Percentiles rank a stretch among this genome's conserved stretches.
Conservation (phyloP, 495 filamentous ascomycete species). For the Xylaria grammica region DNA sequence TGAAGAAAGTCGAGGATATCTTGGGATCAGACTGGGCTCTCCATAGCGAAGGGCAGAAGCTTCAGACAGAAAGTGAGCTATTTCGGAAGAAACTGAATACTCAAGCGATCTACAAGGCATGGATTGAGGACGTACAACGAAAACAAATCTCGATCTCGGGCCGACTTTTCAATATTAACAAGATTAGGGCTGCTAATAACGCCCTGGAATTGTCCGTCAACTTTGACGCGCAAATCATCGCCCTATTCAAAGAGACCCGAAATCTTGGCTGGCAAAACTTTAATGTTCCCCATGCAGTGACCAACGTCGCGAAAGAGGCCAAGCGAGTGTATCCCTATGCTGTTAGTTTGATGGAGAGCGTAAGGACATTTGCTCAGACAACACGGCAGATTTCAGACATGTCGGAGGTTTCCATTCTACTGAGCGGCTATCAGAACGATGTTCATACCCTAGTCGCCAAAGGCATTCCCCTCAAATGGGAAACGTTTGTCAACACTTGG, state of each 20-base stretch:
- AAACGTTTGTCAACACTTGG: constrained; percentile 95
- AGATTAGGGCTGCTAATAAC: constrained; percentile 86
- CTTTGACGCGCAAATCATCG: constrained; percentile 96
- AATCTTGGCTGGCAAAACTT: constrained; percentile 94
- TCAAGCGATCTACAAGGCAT: constrained; percentile 88
- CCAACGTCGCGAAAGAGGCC: constrained; percentile 94
- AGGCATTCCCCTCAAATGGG: constrained; percentile 90
- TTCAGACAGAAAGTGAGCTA: constrained; percentile 83
- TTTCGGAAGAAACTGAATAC: constrained; percentile 98
- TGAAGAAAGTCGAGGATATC: constrained; percentile 97
- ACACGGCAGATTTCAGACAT: constrained; percentile 79
- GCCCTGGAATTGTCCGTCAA: constrained; percentile 87
- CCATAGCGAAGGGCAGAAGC: constrained; percentile 92
- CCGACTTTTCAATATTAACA: constrained; percentile 85
- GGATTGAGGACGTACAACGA: constrained; percentile 85
- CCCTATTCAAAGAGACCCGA: constrained; percentile 97
- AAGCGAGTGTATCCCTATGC: constrained; percentile 97
- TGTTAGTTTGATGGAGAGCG: constrained; percentile 97
- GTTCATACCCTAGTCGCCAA: constrained; percentile 80
- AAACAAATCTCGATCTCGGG: constrained; percentile 89
- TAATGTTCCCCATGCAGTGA: constrained; percentile 89
- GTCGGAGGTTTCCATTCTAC: constrained; percentile 80
- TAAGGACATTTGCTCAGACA: constrained; percentile 87
- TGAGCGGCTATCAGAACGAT: constrained; percentile 90
- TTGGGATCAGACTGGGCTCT: constrained; percentile 91